A percentile compares a stretch with the other conserved stretches of the same genome.
Conservation (phyloP, 768 basidiomycete genomes). For the Suillus fuscotomentosus region DNA sequence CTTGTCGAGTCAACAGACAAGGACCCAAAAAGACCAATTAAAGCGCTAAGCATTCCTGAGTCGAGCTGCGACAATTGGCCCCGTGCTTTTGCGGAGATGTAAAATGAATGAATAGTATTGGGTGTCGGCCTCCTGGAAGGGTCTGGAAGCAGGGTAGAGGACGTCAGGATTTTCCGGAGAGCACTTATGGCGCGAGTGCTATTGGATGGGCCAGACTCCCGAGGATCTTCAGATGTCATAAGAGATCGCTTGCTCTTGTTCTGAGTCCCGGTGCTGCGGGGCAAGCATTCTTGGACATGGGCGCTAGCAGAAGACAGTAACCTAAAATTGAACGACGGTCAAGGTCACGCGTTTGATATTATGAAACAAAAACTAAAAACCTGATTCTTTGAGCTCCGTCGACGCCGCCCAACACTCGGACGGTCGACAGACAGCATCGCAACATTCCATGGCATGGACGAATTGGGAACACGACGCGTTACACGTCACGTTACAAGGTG, state of each 20-base stretch:
- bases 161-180: neutral
- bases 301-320: neutral
- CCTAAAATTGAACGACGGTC: neutral
- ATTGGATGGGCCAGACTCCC: neutral
- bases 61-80: constrained; percentile 34
- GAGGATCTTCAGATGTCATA: neutral
- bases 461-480: constrained; percentile 4
- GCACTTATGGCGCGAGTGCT: constrained; percentile 2
- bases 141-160: neutral
- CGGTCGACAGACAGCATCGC: constrained; percentile 64
- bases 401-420: constrained; percentile 43
- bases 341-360: neutral
- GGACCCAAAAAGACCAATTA: constrained; percentile 51
- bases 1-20: constrained; percentile 37
- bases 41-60: constrained; percentile 34
- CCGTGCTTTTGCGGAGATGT: constrained; percentile 33
- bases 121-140: constrained; percentile 18
- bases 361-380: neutral
- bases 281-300: constrained; percentile 1
- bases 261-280: neutral
- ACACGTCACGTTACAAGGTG: neutral
- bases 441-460: constrained; percentile 72
- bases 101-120: constrained; percentile 38
- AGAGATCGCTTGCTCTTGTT: neutral
- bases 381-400: constrained; percentile 14